phyloP scores from a whole-genome alignment of 345 rosid species.

The Brassica incana region DNA sequence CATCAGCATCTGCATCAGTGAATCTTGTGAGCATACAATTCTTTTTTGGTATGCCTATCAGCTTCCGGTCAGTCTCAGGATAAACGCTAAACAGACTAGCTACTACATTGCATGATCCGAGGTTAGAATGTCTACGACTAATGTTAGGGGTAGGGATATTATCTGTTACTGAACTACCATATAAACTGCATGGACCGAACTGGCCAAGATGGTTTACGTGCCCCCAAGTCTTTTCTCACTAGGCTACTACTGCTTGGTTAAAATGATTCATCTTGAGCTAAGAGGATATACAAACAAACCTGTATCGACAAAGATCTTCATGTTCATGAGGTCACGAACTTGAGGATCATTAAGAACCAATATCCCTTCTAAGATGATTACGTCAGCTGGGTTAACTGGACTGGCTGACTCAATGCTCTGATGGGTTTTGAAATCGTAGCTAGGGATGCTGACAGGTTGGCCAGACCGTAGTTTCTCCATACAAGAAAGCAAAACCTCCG shows the following conservation, averaged over 20 bases:
- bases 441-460: constrained; percentile 54
- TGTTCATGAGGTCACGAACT: constrained; percentile 86
- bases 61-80: background rate
- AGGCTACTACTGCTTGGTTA: background rate
- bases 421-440: constrained; percentile 81
- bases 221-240: background rate
- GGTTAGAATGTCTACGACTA: too few species aligned
- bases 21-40: background rate
- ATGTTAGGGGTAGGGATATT: background rate
- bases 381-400: constrained; percentile 77
- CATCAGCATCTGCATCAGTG: constrained; percentile 74
- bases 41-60: background rate
- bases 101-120: background rate
- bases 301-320: constrained; percentile 94
- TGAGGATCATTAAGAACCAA: constrained; percentile 74
- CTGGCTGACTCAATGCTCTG: constrained; percentile 49
- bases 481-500: constrained; percentile 76
- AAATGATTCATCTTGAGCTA: background rate
- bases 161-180: background rate
- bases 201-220: too few species aligned
- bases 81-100: too few species aligned
- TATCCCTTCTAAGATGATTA: constrained; percentile 81
- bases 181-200: too few species aligned
- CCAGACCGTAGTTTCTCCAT: constrained; percentile 66
- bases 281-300: constrained; percentile 40